phyloP scores from a whole-genome alignment of 768 basidiomycete genomes.

The Strobilomyces dryophilus region DNA sequence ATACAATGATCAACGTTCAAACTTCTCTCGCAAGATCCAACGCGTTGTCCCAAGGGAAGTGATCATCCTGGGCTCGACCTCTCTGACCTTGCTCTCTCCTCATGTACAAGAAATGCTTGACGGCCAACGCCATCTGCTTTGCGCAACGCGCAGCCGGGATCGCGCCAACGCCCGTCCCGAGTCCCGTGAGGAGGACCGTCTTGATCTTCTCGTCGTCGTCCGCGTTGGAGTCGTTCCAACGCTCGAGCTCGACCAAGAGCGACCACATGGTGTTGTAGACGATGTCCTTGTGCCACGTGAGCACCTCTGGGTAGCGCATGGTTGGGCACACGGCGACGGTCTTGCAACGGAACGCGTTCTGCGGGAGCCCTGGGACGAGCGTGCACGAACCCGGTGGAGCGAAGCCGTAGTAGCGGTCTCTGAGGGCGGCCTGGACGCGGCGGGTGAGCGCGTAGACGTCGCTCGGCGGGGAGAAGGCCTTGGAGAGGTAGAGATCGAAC shows the following conservation, averaged over 20 bases:
- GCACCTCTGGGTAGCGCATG: constrained; percentile 29
- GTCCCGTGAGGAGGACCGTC: constrained; percentile 3
- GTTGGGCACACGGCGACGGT: constrained; percentile 30
- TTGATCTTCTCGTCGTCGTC: constrained; percentile 4
- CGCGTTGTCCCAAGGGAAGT: neutral
- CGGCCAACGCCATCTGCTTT: constrained; percentile 6
- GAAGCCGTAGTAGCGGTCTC: constrained; percentile 5
- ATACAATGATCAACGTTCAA: neutral
- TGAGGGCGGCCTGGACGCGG: neutral
- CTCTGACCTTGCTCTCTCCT: neutral
- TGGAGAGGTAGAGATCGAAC: neutral
- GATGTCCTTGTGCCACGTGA: constrained; percentile 31
- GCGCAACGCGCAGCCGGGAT: neutral
- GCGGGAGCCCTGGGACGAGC: constrained; percentile 2
- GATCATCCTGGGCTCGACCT: neutral
- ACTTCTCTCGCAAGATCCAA: constrained; percentile 1
- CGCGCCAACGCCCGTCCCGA: neutral
- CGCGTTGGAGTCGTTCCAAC: constrained; percentile 20
- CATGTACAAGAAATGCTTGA: constrained; percentile 3
- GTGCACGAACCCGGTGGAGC: constrained; percentile 5
- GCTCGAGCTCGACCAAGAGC: constrained; percentile 23
- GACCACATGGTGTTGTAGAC: constrained; percentile 34
- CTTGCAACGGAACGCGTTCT: constrained; percentile 5
- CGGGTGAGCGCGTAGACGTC: constrained; percentile 3
- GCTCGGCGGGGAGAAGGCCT: neutral